Evolutionary conservation across 192 early-diverging fungal species (phyloP), one percentile per base, ranked within the genome.

Genomic region (Coemansia sp.): DNA sequence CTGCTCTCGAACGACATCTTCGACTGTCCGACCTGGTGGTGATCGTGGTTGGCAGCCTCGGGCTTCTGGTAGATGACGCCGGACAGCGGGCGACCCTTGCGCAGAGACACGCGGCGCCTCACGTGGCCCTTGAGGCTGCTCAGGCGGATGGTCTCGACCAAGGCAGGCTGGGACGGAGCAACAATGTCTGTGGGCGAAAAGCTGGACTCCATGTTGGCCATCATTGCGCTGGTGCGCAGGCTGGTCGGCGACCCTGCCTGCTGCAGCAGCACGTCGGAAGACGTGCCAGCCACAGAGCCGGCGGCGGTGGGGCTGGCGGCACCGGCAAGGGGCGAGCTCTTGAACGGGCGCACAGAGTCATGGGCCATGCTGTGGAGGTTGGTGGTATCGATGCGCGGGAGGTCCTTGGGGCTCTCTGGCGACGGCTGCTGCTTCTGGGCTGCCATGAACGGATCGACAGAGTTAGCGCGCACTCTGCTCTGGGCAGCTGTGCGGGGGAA

Each of bases 21-120:
- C 15, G 4, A 1, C 23, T 50, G 20, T 14, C 25, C 8, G 29
- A 3, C 27, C 17, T 15, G 50, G 31, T 20, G 50, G 28, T 20
- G 42, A 7, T 50, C 44, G 44, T 45, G 44, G 14, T 15, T 5
- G 30, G 50, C 25, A 34, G 38, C 38, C 19, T 36, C 34, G 7
- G 34, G 34, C 27, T 31, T 50, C 30, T 54, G 61, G 50, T 61
- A 61, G 27, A 80, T 70, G 6, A 80, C 67, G 10, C 78, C 78
- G 11, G 78, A 80, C n/a, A 80, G 57, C 47, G 78, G 78, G 6
- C 78, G 72, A 11, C 78, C 78, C 47, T 62, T 40, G 54, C 65
- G 64, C 61, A 80, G 59, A 8, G 78, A 80, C 48, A 65, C 55
- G 28, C 78, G 72, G 17, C 78, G 67, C 50, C 65, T 70, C 53